Conservation (phyloP, 139 green algal species). For the Chlorella sorokiniana region DNA sequence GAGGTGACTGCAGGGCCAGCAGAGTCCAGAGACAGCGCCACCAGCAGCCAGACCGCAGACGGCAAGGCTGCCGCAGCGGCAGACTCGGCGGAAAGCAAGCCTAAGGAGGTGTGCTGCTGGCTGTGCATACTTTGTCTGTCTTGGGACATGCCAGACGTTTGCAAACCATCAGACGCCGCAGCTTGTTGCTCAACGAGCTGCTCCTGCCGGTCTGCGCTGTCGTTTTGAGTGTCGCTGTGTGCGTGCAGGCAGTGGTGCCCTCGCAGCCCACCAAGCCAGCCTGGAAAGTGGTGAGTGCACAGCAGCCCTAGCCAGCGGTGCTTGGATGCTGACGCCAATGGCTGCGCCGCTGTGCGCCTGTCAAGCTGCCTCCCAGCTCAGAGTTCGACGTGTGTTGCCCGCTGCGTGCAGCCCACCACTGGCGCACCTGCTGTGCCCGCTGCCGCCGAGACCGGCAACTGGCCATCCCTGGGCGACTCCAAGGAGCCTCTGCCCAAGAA, state of each 20-base stretch:
- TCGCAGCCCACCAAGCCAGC: slow-evolving; percentile 65
- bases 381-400: background rate
- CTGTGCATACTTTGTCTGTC: background rate
- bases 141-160: background rate
- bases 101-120: background rate
- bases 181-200: background rate
- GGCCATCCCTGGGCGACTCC: slow-evolving; percentile 79
- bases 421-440: slow-evolving; percentile 4
- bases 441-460: slow-evolving; percentile 45
- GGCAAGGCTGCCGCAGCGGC: background rate
- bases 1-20: background rate
- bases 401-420: slow-evolving; percentile 1
- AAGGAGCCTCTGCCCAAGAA: slow-evolving; percentile 78
- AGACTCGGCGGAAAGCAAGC: slow-evolving; percentile 2
- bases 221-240: background rate
- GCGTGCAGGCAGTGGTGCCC: slow-evolving; percentile 16
- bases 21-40: background rate
- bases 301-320: no score
- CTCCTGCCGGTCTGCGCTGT: background rate
- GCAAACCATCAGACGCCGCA: background rate
- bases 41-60: background rate
- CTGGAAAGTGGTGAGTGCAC: slow-evolving; percentile 73
- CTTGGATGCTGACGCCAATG: no score
- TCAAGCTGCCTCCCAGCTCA: background rate
- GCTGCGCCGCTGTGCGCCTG: background rate